These are phyloP conservation scores for Boletus sensibilis DNA, from an alignment of 768 basidiomycete genomes.

Conservation along the genomic window DNA sequence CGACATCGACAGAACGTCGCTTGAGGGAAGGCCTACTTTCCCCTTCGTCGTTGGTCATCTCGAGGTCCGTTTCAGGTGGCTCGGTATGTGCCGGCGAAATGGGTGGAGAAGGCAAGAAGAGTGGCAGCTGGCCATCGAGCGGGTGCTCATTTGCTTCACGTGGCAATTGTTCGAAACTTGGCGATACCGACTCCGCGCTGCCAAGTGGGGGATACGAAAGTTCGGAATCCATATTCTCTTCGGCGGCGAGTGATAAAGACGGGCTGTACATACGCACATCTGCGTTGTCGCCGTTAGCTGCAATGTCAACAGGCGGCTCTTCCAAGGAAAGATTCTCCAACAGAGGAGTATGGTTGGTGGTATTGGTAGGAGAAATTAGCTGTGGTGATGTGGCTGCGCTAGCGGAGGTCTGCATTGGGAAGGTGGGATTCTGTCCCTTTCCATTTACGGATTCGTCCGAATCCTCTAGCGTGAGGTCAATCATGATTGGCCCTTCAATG, in stretches of 20 bases:
- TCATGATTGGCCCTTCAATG: slow-evolving; percentile 22
- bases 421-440: slow-evolving; percentile 9
- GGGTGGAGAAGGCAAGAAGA: slow-evolving; percentile 50
- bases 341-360: slow-evolving; percentile 19
- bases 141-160: slow-evolving; percentile 11
- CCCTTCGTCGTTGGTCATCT: slow-evolving; percentile 10
- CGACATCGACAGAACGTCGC: slow-evolving; percentile 17
- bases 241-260: slow-evolving; percentile 2
- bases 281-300: slow-evolving; percentile 1
- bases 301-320: slow-evolving; percentile 7
- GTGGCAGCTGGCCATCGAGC: slow-evolving; percentile 34
- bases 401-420: slow-evolving; percentile 7
- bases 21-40: slow-evolving; percentile 17
- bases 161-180: slow-evolving; percentile 9
- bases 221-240: slow-evolving; percentile 14
- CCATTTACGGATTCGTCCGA: slow-evolving; percentile 21
- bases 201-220: slow-evolving; percentile 5
- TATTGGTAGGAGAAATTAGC: slow-evolving; percentile 6
- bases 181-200: neutral
- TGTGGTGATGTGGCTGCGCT: slow-evolving; percentile 4
- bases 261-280: slow-evolving; percentile 28
- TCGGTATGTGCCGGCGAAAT: slow-evolving; percentile 30
- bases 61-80: slow-evolving; percentile 24
- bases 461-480: slow-evolving; percentile 28
- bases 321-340: slow-evolving; percentile 24